Evolutionary conservation across 306 rosid species (phyloP).

Genomic region (Citrullus amarus): DNA sequence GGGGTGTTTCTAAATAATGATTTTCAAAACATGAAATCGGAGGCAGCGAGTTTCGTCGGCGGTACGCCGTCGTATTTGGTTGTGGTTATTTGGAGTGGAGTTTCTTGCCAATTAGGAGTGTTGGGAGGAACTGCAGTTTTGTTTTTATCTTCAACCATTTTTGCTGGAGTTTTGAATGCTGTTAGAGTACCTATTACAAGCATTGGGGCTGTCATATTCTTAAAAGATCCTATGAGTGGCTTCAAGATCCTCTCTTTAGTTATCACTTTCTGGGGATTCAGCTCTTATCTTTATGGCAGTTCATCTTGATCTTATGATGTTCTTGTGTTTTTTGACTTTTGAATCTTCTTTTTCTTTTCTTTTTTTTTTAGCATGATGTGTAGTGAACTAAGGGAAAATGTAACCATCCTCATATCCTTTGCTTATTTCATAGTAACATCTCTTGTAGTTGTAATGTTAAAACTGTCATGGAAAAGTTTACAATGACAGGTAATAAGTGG

Average conservation of each 20-base stretch:
- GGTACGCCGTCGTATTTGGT: constrained; percentile 49
- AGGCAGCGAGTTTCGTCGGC: constrained; percentile 52
- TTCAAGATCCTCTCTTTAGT: constrained; percentile 49
- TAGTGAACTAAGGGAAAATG: neutral
- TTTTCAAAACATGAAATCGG: constrained; percentile 50
- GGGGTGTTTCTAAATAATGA: constrained; percentile 42
- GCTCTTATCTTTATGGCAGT: constrained; percentile 53
- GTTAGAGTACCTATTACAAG: constrained; percentile 76
- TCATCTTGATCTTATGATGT: constrained; percentile 8
- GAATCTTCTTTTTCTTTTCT: too few relatives aligned
- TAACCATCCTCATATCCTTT: neutral
- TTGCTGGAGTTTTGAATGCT: constrained; percentile 87
- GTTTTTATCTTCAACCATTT: constrained; percentile 72
- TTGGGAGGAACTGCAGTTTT: constrained; percentile 68
- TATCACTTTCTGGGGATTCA: constrained; percentile 45
- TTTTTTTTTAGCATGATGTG: too few relatives aligned
- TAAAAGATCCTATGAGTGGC: constrained; percentile 74
- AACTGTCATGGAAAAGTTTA: too few relatives aligned
- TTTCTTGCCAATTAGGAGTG: constrained; percentile 76
- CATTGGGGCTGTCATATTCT: constrained; percentile 69
- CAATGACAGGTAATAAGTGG: too few relatives aligned
- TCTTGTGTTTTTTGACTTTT: neutral
- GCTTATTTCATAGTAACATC: neutral
- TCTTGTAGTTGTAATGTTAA: neutral
- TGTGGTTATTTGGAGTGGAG: constrained; percentile 59